Percentiles rank a stretch among this genome's conserved stretches.
Conservation (phyloP, 1,284 basidiomycete species). For the Exobasidium rhododendri region DNA sequence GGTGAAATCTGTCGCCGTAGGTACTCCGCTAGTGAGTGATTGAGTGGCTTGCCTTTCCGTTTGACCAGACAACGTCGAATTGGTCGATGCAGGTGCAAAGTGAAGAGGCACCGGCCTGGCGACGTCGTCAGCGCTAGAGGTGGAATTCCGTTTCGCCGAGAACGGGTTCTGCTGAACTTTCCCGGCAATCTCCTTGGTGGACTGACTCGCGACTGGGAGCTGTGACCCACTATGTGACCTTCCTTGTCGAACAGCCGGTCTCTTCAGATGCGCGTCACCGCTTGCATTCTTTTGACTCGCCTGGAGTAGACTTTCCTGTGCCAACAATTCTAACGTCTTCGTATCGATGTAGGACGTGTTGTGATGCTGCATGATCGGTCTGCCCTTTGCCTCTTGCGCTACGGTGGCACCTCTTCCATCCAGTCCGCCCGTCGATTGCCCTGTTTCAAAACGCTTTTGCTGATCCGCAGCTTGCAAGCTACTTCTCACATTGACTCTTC, state of each 20-base stretch:
- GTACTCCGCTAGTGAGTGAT: constrained; percentile 30
- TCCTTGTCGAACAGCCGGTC: not conserved
- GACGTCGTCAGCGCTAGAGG: not conserved
- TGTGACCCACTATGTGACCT: constrained; percentile 6
- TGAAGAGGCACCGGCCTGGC: too few relatives aligned
- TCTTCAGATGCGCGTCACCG: not conserved
- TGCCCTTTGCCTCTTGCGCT: not conserved
- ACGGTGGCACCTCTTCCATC: not conserved
- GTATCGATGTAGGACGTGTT: not conserved
- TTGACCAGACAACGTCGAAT: not conserved
- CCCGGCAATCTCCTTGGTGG: not conserved
- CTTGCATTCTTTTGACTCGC: not conserved
- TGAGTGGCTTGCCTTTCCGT: too few relatives aligned
- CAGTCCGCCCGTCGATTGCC: not conserved
- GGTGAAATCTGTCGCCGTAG: constrained; percentile 43
- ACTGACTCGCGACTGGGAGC: not conserved
- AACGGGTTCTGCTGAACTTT: not conserved
- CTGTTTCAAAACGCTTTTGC: not conserved
- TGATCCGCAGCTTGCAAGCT: not conserved
- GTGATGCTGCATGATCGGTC: not conserved
- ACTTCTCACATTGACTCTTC: not conserved
- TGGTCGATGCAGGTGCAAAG: not conserved
- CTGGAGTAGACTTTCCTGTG: not conserved
- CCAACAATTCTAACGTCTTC: not conserved
- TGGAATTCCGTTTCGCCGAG: not conserved